Percentiles rank a stretch among this genome's conserved stretches.
phyloP scores from a whole-genome alignment of 1,139 yeast genomes.

The Debaryomycetaceae sp. region DNA sequence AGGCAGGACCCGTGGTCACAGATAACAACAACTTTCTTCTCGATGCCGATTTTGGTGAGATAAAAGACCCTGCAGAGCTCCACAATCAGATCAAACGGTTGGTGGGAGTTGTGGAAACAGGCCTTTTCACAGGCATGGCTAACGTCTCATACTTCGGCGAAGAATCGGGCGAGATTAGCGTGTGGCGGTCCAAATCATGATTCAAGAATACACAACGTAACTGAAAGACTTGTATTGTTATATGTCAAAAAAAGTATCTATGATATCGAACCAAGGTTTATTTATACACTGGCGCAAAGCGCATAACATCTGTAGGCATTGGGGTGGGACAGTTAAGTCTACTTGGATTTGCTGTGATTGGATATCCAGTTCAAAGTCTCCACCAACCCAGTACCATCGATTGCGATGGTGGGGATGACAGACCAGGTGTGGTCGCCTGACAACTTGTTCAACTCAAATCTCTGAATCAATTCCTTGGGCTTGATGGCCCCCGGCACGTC shows the following conservation, averaged over 20 bases:
- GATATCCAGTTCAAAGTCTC: slow-evolving; percentile 77
- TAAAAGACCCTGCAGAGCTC: slow-evolving; percentile 56
- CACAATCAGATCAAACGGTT: slow-evolving; percentile 66
- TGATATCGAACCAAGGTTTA: neutral
- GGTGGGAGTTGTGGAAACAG: slow-evolving; percentile 97
- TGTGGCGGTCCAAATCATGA: slow-evolving; percentile 8
- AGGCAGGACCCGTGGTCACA: slow-evolving; percentile 98
- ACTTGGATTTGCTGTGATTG: slow-evolving; percentile 45
- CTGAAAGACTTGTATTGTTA: neutral
- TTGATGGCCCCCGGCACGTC: slow-evolving; percentile 63
- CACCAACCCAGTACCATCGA: slow-evolving; percentile 70
- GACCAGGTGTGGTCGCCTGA: slow-evolving; percentile 66
- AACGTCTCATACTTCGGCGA: slow-evolving; percentile 86
- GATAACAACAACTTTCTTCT: slow-evolving; percentile 92
- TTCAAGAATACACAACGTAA: neutral
- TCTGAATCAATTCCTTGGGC: slow-evolving; percentile 64
- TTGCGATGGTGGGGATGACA: slow-evolving; percentile 72
- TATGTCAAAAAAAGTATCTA: neutral
- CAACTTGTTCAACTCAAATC: slow-evolving; percentile 51
- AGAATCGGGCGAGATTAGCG: slow-evolving; percentile 58
- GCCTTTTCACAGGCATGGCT: slow-evolving; percentile 74
- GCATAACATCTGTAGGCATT: neutral
- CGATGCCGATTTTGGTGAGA: slow-evolving; percentile 89
- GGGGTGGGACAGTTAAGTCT: neutral
- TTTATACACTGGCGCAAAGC: neutral